These are phyloP conservation scores for Solanum virginianum DNA, from an alignment of 257 asterid species.

Conservation along the genomic window DNA sequence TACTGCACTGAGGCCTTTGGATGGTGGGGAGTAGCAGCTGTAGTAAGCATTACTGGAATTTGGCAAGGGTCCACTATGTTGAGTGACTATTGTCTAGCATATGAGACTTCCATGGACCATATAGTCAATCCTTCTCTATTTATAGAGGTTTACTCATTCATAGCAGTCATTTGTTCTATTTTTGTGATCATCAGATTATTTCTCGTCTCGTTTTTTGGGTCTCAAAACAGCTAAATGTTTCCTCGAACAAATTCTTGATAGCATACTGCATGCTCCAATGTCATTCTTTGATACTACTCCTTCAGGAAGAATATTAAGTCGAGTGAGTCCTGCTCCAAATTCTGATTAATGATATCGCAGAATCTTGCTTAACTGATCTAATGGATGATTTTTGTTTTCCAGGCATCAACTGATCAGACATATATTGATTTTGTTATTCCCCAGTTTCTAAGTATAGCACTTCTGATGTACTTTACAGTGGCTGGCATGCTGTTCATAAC, in stretches of 20 bases:
- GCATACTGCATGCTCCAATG: constrained; percentile 73
- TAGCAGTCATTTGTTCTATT: constrained; percentile 23
- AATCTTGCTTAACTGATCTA: neutral
- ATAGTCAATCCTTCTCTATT: constrained; percentile 29
- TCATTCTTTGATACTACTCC: constrained; percentile 86
- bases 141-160: constrained; percentile 21
- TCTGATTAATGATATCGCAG: neutral
- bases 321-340: constrained; percentile 28
- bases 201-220: constrained; percentile 24
- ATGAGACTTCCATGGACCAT: constrained; percentile 39
- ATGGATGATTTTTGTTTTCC: neutral
- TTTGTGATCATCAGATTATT: constrained; percentile 20
- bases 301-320: constrained; percentile 59
- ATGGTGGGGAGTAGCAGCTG: constrained; percentile 56
- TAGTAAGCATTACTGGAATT: constrained; percentile 11
- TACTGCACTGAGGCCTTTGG: constrained; percentile 57
- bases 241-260: constrained; percentile 32
- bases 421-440: constrained; percentile 44
- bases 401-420: constrained; percentile 65
- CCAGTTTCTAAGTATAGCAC: constrained; percentile 16
- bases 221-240: constrained; percentile 43
- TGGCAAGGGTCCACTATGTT: constrained; percentile 41
- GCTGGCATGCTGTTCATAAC: constrained; percentile 29
- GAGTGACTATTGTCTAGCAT: constrained; percentile 67
- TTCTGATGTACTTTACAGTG: constrained; percentile 25